phyloP scores from a whole-genome alignment of 169 alveolate species.

The Plasmodium inui region DNA sequence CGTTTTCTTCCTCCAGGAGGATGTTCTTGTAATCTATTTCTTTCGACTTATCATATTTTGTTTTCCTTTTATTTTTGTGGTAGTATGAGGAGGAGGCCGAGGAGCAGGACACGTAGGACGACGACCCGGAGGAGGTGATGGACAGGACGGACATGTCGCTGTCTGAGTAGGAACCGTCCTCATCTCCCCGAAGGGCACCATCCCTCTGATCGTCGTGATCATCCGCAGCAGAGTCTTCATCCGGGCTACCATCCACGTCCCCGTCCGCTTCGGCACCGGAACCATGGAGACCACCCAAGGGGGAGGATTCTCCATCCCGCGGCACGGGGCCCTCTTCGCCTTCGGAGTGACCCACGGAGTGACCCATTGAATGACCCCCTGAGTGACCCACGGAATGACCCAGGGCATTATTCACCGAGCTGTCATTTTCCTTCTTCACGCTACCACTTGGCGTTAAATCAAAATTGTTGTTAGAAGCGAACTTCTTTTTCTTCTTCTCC shows the following conservation, averaged over 20 bases:
- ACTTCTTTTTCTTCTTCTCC: neutral
- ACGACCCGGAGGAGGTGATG: slow-evolving; percentile 60
- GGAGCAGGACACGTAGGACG: slow-evolving; percentile 48
- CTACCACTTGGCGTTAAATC: neutral
- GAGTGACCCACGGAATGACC: neutral
- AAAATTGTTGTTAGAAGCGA: neutral
- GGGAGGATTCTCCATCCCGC: neutral
- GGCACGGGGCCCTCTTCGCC: neutral
- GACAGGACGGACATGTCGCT: slow-evolving; percentile 55
- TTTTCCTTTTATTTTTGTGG: slow-evolving; percentile 41
- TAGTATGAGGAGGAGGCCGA: slow-evolving; percentile 48
- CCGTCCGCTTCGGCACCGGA: neutral
- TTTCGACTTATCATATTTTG: slow-evolving; percentile 70
- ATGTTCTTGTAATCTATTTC: slow-evolving; percentile 83
- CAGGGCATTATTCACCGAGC: neutral
- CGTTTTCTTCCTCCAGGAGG: slow-evolving; percentile 87
- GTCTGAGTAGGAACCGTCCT: slow-evolving; percentile 19
- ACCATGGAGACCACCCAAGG: neutral
- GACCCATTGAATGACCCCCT: too few relatives aligned
- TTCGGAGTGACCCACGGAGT: neutral
- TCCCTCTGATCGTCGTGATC: neutral
- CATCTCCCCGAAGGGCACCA: slow-evolving; percentile 23
- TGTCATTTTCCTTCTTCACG: neutral
- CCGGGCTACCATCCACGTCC: neutral
- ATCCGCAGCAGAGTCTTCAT: neutral